Evolutionary conservation across 208 protist genomes (phyloP).

Genomic region (Crithidia acanthocephali): DNA sequence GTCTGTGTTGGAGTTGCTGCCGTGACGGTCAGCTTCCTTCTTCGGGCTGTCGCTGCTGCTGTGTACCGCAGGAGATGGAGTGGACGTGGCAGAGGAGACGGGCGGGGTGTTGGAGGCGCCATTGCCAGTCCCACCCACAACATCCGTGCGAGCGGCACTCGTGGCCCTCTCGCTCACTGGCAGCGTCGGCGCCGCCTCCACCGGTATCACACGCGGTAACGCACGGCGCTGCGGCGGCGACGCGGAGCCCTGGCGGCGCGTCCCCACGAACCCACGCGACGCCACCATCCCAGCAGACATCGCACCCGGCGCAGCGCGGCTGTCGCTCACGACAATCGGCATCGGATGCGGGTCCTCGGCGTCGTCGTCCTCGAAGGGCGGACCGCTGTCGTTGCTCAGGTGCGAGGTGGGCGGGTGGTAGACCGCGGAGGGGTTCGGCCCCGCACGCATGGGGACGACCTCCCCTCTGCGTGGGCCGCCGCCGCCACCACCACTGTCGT

Average conservation of each 20-base stretch:
- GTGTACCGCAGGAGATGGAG: not conserved
- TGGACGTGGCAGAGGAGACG: not conserved
- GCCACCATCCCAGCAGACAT: not conserved
- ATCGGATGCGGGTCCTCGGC: constrained; percentile 16
- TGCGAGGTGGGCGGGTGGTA: constrained; percentile 3
- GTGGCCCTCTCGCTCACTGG: not conserved
- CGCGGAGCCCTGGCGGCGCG: not conserved
- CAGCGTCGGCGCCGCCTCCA: not conserved
- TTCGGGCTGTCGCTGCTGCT: constrained; percentile 1
- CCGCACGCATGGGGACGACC: not conserved
- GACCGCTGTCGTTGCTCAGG: constrained; percentile 20
- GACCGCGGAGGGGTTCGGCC: not conserved
- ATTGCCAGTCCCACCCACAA: not conserved
- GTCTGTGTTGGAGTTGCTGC: not conserved
- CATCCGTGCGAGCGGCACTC: not conserved
- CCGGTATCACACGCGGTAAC: constrained; percentile 8
- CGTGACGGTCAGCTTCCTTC: no score
- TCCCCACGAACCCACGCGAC: not conserved
- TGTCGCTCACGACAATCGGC: constrained; percentile 7
- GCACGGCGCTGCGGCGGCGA: constrained; percentile 7
- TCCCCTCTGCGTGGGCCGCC: not conserved
- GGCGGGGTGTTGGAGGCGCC: not conserved
- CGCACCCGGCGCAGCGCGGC: not conserved
- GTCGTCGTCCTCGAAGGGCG: constrained; percentile 13
- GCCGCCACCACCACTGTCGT: not conserved